phyloP scores from a whole-genome alignment of 2,329 filamentous ascomycete species.

The Dothistroma septosporum region DNA sequence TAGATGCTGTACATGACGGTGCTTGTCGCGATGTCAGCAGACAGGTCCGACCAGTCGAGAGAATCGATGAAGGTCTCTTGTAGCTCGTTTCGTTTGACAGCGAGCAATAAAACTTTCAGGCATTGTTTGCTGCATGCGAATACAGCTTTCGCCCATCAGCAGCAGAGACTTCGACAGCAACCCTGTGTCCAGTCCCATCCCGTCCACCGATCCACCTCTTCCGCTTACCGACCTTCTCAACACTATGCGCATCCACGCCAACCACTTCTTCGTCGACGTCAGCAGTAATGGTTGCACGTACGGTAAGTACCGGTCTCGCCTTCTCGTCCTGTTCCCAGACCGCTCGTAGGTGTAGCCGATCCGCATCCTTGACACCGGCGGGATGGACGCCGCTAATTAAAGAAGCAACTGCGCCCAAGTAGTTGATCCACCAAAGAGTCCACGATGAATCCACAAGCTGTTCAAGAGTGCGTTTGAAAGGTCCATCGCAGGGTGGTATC shows the following conservation, averaged over 20 bases:
- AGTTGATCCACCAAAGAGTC: constrained; percentile 62
- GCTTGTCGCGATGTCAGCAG: not conserved
- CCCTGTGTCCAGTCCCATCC: constrained; percentile 41
- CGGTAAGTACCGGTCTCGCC: constrained; percentile 41
- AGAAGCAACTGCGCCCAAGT: constrained; percentile 57
- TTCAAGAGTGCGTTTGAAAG: constrained; percentile 53
- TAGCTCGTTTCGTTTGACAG: not conserved
- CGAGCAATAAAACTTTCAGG: not conserved
- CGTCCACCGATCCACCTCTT: constrained; percentile 52
- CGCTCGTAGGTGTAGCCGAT: constrained; percentile 41
- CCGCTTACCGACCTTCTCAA: constrained; percentile 57
- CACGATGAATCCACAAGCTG: constrained; percentile 49
- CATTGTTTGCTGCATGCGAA: not conserved
- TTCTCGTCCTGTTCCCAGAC: constrained; percentile 42
- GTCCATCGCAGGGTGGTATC: constrained; percentile 54
- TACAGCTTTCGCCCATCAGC: not conserved
- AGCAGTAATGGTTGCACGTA: constrained; percentile 41
- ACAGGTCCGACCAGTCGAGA: not conserved
- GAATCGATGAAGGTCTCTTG: not conserved
- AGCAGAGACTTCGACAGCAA: constrained; percentile 31
- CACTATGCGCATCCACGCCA: constrained; percentile 39
- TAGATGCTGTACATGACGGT: not conserved
- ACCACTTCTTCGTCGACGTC: constrained; percentile 42
- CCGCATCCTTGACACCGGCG: constrained; percentile 47
- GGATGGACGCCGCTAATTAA: constrained; percentile 60